Evolutionary conservation across 495 filamentous ascomycete species (phyloP).

Genomic region (Penicillium silybi): DNA sequence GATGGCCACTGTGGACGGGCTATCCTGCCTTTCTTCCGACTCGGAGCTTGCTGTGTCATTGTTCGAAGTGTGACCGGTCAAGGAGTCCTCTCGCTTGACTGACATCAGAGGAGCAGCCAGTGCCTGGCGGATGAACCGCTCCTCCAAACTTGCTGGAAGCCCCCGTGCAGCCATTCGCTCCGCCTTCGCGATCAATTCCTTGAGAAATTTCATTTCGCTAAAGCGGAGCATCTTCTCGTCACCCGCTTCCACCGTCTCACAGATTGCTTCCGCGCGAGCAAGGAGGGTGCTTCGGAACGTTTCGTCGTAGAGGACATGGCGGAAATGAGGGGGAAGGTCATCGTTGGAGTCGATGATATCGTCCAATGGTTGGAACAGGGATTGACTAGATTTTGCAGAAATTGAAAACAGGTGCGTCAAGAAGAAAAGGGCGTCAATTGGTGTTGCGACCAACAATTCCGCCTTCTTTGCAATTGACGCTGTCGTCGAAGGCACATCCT

Average conservation of each 20-base stretch:
- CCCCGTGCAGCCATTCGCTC: slow-evolving; percentile 58
- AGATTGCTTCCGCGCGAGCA: slow-evolving; percentile 58
- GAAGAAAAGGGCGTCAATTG: slow-evolving; percentile 80
- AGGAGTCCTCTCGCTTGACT: slow-evolving; percentile 47
- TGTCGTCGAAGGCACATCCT: slow-evolving; percentile 8
- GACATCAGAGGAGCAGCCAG: slow-evolving; percentile 69
- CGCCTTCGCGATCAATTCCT: slow-evolving; percentile 67
- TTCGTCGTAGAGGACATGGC: slow-evolving; percentile 50
- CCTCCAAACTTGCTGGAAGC: slow-evolving; percentile 78
- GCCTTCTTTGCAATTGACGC: slow-evolving; percentile 51
- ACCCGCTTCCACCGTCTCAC: slow-evolving; percentile 75
- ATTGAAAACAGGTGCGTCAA: slow-evolving; percentile 64
- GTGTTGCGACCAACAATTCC: slow-evolving; percentile 76
- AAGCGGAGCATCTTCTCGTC: slow-evolving; percentile 80
- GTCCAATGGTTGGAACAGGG: slow-evolving; percentile 70
- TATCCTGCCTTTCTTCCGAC: slow-evolving; percentile 26
- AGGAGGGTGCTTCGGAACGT: slow-evolving; percentile 40
- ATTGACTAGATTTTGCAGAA: slow-evolving; percentile 33
- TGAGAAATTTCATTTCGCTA: slow-evolving; percentile 63
- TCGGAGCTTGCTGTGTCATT: slow-evolving; percentile 23
- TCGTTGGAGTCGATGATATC: slow-evolving; percentile 72
- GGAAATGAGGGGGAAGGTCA: slow-evolving; percentile 52
- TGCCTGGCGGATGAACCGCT: slow-evolving; percentile 72
- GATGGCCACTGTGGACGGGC: slow-evolving; percentile 34
- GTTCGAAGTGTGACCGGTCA: slow-evolving; percentile 13